Conservation (phyloP, 305 asterid species). For the Solanum hybrid region DNA sequence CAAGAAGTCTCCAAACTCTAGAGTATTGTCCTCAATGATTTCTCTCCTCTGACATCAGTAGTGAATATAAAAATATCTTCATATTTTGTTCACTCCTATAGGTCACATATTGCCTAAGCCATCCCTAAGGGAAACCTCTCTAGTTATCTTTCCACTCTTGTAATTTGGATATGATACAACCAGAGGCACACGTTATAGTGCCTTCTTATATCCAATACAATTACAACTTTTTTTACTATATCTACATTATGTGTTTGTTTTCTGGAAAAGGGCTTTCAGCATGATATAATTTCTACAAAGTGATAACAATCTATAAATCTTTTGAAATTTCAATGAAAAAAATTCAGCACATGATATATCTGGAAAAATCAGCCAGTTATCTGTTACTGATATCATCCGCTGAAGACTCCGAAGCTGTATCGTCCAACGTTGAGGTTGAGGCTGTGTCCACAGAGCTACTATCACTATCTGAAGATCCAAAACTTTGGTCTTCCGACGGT, state of each 20-base stretch:
- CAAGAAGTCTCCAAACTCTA: background rate
- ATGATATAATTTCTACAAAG: background rate
- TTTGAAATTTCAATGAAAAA: background rate
- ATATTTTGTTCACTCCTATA: background rate
- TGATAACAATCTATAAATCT: background rate
- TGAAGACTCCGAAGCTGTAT: conserved; percentile 64
- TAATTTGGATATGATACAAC: background rate
- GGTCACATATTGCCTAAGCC: background rate
- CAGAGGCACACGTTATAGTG: background rate
- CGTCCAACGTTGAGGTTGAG: conserved; percentile 57
- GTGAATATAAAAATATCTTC: background rate
- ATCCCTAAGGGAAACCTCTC: no score
- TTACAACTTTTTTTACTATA: background rate
- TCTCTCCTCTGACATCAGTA: background rate
- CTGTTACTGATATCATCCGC: conserved; percentile 33
- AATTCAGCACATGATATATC: background rate
- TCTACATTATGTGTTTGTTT: background rate
- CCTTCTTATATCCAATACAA: background rate
- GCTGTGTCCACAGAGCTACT: conserved; percentile 56
- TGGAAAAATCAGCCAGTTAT: conserved; percentile 5
- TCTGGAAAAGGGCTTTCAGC: background rate
- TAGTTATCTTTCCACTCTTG: background rate
- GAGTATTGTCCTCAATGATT: background rate
- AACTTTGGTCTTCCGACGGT: conserved; percentile 47
- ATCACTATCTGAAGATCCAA: conserved; percentile 74